Evolutionary conservation across 1,139 yeast species (phyloP).

Genomic region (Candida glucosophila): DNA sequence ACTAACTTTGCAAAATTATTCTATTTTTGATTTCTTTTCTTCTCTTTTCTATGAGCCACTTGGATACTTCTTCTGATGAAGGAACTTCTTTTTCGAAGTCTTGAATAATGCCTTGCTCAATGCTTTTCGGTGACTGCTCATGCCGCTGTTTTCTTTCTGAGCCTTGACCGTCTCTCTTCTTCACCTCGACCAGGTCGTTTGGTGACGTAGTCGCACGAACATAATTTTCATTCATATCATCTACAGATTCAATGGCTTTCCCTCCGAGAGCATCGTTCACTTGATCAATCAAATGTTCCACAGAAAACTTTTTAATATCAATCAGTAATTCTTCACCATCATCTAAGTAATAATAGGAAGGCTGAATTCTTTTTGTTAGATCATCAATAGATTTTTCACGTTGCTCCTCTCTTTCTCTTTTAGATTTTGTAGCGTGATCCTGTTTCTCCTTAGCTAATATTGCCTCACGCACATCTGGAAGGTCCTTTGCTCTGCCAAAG

Average conservation of each 20-base stretch:
- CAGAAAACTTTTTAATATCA: constrained; percentile 2
- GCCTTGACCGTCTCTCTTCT: constrained; percentile 9
- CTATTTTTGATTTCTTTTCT: constrained; percentile 29
- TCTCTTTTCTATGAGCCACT: constrained; percentile 37
- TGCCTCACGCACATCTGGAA: constrained; percentile 63
- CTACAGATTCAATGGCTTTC: constrained; percentile 6
- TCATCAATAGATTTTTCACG: too few relatives aligned
- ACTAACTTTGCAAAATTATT: background rate
- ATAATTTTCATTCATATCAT: constrained; percentile 5
- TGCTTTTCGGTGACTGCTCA: constrained; percentile 4
- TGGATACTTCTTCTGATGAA: constrained; percentile 30
- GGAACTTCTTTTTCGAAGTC: constrained; percentile 24
- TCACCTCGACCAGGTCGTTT: constrained; percentile 12
- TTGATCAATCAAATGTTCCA: constrained; percentile 7
- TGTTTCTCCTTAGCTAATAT: constrained; percentile 20
- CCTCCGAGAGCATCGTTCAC: constrained; percentile 9
- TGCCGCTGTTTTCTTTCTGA: constrained; percentile 5
- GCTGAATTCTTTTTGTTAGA: too few relatives aligned
- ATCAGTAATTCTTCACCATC: too few relatives aligned
- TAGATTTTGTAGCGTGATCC: constrained; percentile 3
- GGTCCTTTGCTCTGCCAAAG: constrained; percentile 76
- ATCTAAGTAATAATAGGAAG: too few relatives aligned
- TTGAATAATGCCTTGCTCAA: constrained; percentile 1
- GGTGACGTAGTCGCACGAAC: constrained; percentile 4
- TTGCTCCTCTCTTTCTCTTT: constrained; percentile 1